A percentile compares a stretch with the other conserved stretches of the same genome.
Conservation (phyloP, 805 yeast species). For the Yarrowia sp. region DNA sequence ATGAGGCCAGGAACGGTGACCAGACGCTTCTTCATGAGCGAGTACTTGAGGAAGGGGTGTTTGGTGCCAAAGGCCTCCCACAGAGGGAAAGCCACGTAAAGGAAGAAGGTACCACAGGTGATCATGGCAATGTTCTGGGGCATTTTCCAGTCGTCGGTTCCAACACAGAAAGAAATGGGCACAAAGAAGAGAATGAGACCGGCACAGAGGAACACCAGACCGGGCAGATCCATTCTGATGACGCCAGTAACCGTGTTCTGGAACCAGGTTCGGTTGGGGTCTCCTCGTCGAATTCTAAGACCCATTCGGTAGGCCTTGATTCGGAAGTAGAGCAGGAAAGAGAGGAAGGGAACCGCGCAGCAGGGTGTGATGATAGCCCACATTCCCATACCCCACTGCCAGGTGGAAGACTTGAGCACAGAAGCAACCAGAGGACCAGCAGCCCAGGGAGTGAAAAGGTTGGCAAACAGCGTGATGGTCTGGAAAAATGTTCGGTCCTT, state of each 20-base stretch:
- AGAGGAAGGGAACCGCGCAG: constrained; percentile 33
- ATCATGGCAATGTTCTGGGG: constrained; percentile 22
- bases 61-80: neutral
- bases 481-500: constrained; percentile 42
- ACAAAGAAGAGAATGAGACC: constrained; percentile 20
- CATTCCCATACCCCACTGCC: constrained; percentile 56
- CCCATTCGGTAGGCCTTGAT: constrained; percentile 27
- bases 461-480: constrained; percentile 40
- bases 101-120: neutral
- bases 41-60: constrained; percentile 14
- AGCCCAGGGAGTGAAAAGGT: constrained; percentile 44
- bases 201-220: neutral
- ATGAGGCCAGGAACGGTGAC: constrained; percentile 13
- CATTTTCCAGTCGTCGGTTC: constrained; percentile 12
- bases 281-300: constrained; percentile 26
- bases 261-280: constrained; percentile 2
- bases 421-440: constrained; percentile 36
- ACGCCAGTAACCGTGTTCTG: constrained; percentile 12
- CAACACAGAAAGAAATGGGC: constrained; percentile 14
- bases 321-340: constrained; percentile 29
- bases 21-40: neutral
- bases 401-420: constrained; percentile 38
- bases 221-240: constrained; percentile 3
- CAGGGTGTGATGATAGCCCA: constrained; percentile 48
- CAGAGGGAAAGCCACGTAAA: constrained; percentile 3